Evolutionary conservation across 192 early-diverging fungal genomes (phyloP).

Genomic region (Linnemannia schmuckeri): DNA sequence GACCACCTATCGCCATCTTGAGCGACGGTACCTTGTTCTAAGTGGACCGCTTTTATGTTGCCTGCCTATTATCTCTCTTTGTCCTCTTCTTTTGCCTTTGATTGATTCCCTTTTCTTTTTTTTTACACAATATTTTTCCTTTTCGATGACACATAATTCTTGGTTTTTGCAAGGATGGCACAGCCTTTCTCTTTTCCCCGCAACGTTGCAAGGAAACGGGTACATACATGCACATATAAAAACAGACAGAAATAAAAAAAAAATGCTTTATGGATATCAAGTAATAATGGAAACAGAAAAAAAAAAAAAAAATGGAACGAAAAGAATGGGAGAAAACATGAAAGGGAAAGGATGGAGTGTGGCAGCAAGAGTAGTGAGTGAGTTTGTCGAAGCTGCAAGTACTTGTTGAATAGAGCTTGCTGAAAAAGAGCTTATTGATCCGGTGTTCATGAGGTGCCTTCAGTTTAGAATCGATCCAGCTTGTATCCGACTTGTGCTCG

Average conservation of each 20-base stretch:
- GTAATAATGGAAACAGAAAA: constrained; percentile 17
- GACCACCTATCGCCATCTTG: constrained; percentile 92
- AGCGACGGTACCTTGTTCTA: constrained; percentile 90
- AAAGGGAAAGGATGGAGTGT: neutral
- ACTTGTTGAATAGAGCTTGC: neutral
- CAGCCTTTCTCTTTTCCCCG: neutral
- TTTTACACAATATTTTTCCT: constrained; percentile 1
- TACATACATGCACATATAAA: neutral
- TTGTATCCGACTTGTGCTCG: neutral
- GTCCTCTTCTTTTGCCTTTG: neutral
- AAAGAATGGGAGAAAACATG: neutral
- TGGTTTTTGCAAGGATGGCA: neutral
- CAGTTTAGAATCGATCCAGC: neutral
- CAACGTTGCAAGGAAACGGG: neutral
- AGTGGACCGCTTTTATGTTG: neutral
- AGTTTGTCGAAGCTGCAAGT: neutral
- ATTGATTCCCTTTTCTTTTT: neutral
- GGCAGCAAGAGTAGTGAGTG: neutral
- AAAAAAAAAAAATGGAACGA: constrained; percentile 3
- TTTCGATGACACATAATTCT: neutral
- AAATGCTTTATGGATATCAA: constrained; percentile 22
- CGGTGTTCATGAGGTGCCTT: neutral
- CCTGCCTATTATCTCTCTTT: neutral
- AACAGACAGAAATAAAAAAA: constrained; percentile 24
- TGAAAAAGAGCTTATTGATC: neutral